Conservation (phyloP, 257 asterid genomes). For the Perilla frutescens region DNA sequence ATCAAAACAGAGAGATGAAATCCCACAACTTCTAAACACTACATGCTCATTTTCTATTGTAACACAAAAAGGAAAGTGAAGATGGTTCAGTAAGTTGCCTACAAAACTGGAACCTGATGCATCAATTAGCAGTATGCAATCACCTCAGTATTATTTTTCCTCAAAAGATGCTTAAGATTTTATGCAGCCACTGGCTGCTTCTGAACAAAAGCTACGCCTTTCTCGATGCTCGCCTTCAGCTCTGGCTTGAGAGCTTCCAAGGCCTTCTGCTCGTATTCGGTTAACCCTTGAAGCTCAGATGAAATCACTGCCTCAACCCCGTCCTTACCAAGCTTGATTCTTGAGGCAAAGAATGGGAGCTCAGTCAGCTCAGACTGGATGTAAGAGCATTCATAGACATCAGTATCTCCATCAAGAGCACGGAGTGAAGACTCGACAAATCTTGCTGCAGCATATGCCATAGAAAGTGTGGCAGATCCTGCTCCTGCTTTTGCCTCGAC, state of each 20-base stretch:
- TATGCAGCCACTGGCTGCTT: constrained; percentile 72
- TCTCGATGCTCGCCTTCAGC: constrained; percentile 82
- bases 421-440: constrained; percentile 89
- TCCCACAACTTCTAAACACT: constrained; percentile 44
- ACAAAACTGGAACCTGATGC: constrained; percentile 55
- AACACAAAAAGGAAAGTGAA: constrained; percentile 22
- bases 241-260: constrained; percentile 85
- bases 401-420: constrained; percentile 83
- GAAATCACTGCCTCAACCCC: constrained; percentile 81
- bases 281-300: constrained; percentile 72
- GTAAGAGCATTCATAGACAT: constrained; percentile 76
- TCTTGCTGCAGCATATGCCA: constrained; percentile 92
- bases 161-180: constrained; percentile 31
- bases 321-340: constrained; percentile 74
- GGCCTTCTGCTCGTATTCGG: constrained; percentile 78
- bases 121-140: constrained; percentile 23
- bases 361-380: constrained; percentile 73
- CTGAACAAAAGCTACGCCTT: constrained; percentile 67
- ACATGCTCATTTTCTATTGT: constrained; percentile 41
- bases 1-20: constrained; percentile 29
- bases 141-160: constrained; percentile 37
- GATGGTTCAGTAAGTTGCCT: constrained; percentile 36
- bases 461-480: constrained; percentile 92
- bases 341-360: constrained; percentile 88
- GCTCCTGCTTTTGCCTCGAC: constrained; percentile 97